Percentiles rank a stretch among this genome's conserved stretches.
These are phyloP conservation scores for Phytophthora hybrid DNA, from an alignment of 352 stramenopile species.

Conservation along the genomic window DNA sequence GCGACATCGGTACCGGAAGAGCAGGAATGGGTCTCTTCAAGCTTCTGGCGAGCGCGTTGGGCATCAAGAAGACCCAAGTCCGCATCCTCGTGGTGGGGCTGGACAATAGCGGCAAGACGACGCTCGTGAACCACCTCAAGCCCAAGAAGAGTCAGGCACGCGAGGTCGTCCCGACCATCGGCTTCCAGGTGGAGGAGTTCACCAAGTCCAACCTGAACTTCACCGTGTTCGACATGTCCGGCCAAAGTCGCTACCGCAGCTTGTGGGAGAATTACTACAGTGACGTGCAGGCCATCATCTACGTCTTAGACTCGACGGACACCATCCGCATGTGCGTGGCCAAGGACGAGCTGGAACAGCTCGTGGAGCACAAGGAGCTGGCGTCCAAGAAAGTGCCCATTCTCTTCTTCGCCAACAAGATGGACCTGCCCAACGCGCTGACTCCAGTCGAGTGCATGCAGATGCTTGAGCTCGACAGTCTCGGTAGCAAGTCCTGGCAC, in stretches of 20 bases:
- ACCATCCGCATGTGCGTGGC: constrained; percentile 86
- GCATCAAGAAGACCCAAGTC: constrained; percentile 85
- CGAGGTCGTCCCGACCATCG: constrained; percentile 91
- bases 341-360: constrained; percentile 89
- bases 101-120: constrained; percentile 94
- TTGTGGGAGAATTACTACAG: constrained; percentile 91
- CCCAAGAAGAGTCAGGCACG: constrained; percentile 85
- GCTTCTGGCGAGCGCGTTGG: constrained; percentile 74
- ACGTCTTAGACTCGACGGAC: constrained; percentile 91
- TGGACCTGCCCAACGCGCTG: constrained; percentile 77
- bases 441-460: constrained; percentile 86
- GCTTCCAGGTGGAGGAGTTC: constrained; percentile 92
- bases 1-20: neutral
- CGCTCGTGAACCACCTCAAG: constrained; percentile 93
- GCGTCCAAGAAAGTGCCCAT: constrained; percentile 76
- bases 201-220: constrained; percentile 93
- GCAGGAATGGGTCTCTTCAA: constrained; percentile 87
- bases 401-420: constrained; percentile 91
- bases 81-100: constrained; percentile 91
- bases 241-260: constrained; percentile 80
- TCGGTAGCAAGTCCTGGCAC: constrained; percentile 85
- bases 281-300: constrained; percentile 90
- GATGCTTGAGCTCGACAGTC: constrained; percentile 79
- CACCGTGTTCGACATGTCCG: constrained; percentile 93
- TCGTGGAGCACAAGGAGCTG: constrained; percentile 86